phyloP scores from a whole-genome alignment of 1,139 yeast species.

The Debaryomycetaceae sp. region DNA sequence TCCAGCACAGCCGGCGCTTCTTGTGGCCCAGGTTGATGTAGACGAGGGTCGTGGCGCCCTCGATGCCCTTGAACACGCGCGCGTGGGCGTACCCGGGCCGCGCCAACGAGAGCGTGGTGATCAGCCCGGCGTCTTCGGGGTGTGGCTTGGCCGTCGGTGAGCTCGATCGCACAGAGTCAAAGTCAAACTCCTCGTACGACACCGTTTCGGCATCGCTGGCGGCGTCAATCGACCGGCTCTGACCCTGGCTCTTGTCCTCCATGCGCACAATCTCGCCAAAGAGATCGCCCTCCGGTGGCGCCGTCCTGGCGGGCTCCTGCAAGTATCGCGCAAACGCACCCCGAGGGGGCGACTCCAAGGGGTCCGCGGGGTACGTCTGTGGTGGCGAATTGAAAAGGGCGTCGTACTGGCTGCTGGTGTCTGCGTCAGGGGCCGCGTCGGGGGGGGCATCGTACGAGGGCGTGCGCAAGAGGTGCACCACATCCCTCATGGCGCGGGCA shows the following conservation, averaged over 20 bases:
- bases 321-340: conserved; percentile 1
- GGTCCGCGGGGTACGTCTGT: not conserved
- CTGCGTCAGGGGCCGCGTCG: conserved; percentile 11
- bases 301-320: not conserved
- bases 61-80: conserved; percentile 6
- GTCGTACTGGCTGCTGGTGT: conserved; percentile 5
- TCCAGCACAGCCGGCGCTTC: conserved; percentile 1
- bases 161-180: no score
- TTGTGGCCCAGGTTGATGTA: conserved; percentile 2
- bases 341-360: conserved; percentile 2
- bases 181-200: conserved; percentile 12
- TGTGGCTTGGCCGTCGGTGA: not conserved
- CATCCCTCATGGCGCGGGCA: conserved; percentile 40
- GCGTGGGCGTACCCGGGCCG: conserved; percentile 1
- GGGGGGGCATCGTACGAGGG: conserved; percentile 26
- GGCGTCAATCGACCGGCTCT: conserved; percentile 1
- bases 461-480: conserved; percentile 35
- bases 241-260: conserved; percentile 7
- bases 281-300: conserved; percentile 4
- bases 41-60: conserved; percentile 2
- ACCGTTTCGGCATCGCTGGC: conserved; percentile 25
- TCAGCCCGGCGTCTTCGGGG: not conserved
- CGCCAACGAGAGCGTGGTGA: conserved; percentile 1
- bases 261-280: conserved; percentile 8
- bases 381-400: conserved; percentile 7